Base-by-base conservation (phyloP, 257 asterid genomes). In the Lantana camara region DNA sequence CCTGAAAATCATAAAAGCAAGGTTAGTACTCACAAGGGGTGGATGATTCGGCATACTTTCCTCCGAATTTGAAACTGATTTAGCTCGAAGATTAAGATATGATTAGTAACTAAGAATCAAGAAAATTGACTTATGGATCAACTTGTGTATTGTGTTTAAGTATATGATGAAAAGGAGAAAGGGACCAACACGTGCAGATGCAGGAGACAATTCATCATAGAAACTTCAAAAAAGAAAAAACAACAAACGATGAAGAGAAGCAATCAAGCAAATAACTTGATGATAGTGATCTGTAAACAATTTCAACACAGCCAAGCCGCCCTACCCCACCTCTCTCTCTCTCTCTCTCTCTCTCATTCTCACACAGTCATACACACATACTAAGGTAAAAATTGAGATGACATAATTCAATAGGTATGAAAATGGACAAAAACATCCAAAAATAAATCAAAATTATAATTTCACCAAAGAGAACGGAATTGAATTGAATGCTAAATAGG, bases 1-100 rank as follows among this genome's bases (percentile, higher is more conserved):
- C 98, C 98, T 92, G 96, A 75, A 81, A 68, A 27, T 53, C 24
- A 67, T 44, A 13, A 64, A 51, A 17, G 42, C 4, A 0, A 17
- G 63, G 63, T 75, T 38, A 51, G 49, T 17, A 45, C 20, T 34
- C 48, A 30, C 57, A 21, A 47, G 32, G 38, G 48, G 57, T 13
- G 21, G 21, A 41, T 19, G 45, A 56, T 14, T 56, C 23, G 29
- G 47, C 35, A 10, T 23, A 51, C 5, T 13, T 24, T 51, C 12
- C 8, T 19, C 54, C 9, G 20, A 48, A 20, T 6, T 16, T 6
- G 30, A 48, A 17, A 17, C 19, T 0, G 5, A 1, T 48, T 19
- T 20, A 35, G 40, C 40, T 35, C 11, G 9, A 35, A 9, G 40
- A 35, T 30, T 2, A 30, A 30, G 3, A 30, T 7, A 30, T 3